Conservation (phyloP, 805 yeast genomes). For the Candida sphagnicola region DNA sequence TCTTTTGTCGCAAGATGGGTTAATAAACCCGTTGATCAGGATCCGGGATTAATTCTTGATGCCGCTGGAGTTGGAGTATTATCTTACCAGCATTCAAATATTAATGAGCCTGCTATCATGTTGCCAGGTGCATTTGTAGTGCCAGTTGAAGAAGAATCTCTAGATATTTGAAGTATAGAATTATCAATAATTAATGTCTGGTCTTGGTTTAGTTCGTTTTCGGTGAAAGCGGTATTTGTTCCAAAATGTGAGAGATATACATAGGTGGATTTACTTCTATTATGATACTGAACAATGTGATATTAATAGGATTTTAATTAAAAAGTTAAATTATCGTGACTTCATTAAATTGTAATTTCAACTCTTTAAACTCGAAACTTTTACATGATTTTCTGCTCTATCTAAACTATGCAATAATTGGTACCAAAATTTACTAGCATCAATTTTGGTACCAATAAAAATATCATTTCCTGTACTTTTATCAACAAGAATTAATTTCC, state of each 20-base stretch:
- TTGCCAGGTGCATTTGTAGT: conserved; percentile 81
- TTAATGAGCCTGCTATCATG: conserved; percentile 82
- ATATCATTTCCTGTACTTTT: conserved; percentile 4
- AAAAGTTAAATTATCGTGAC: no score
- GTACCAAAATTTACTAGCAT: conserved; percentile 8
- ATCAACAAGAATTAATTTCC: conserved; percentile 15
- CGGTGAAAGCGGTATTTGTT: no score
- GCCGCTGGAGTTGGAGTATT: conserved; percentile 95
- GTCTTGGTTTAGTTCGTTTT: no score
- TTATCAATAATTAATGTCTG: no score
- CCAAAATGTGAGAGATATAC: no score
- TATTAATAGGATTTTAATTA: no score
- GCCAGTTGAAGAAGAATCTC: conserved; percentile 56
- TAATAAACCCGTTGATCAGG: conserved; percentile 47
- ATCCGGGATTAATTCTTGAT: conserved; percentile 82
- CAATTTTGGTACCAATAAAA: conserved; percentile 8
- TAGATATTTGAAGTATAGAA: conserved; percentile 7
- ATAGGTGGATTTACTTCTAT: no score
- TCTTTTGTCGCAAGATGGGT: conserved; percentile 91
- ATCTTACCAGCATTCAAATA: conserved; percentile 80
- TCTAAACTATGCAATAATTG: conserved; percentile 6
- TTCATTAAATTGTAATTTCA: no score
- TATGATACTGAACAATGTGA: no score
- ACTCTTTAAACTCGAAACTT: not conserved
- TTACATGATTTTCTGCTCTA: conserved; percentile 7